Evolutionary conservation across 2,329 filamentous ascomycete species (phyloP), one percentile per base, ranked within the genome.

Genomic region (Aspergillus caelatus): DNA sequence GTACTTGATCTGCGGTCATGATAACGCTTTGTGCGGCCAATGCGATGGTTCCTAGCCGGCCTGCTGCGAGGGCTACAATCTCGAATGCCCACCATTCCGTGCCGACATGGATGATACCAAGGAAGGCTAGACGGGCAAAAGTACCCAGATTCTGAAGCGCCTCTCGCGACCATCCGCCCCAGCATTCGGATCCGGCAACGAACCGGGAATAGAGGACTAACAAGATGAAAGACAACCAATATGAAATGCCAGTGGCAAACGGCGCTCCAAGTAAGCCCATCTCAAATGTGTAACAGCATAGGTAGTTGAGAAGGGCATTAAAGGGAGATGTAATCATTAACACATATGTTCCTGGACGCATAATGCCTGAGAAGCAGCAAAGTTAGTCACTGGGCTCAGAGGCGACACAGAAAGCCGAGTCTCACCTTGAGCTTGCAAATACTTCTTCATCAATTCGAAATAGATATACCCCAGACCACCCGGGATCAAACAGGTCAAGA

Each of bases 11-110:
- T 0, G 91, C 88, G 0, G 92, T 96, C 92, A 96, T 96, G 74
- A 96, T 93, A 26, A 96, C 91, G 55, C 88, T 91, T 77, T 96
- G 93, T 0, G 93, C 91, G 1, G 93, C 93, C 0, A 96, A 83
- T 0, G 92, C 85, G 39, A 93, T 86, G 0, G 91, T 94, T 4
- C 93, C 93, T 0, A 96, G 85, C 41, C 89, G 86, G 1, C 93
- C 93, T 6, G 93, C 92, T 2, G 91, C 91, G 0, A 96, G 85
- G 1, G 92, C 92, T 1, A 96, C 92, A 68, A 96, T 94, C 78
- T 96, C 93, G 70, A 96, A 96, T 0, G 93, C 93, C 93, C 93
- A 96, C 93, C 92, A 96, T 78, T 96, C 93, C 0, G 92, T 95
- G 4, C 92, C 93, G 6, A 96, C 91, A 67, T 96, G 93, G 4